These are phyloP conservation scores for Neurospora africana DNA, from an alignment of 495 filamentous ascomycete genomes.

Conservation along the genomic window DNA sequence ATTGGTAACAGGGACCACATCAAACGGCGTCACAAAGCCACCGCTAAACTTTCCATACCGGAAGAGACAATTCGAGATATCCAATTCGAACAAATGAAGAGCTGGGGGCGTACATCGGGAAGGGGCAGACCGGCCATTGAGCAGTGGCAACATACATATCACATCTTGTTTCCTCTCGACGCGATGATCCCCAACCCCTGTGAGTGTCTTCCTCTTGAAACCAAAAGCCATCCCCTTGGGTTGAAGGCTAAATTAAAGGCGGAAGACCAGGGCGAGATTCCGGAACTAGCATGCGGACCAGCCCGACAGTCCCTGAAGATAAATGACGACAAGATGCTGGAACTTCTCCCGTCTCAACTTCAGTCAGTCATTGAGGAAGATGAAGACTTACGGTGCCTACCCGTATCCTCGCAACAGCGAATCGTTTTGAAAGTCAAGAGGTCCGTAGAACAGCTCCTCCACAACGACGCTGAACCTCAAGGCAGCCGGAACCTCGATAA, in stretches of 20 bases:
- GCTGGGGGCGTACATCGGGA: neutral
- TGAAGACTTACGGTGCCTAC: neutral
- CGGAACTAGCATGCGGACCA: neutral
- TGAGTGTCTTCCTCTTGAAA: neutral
- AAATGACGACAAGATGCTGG: neutral
- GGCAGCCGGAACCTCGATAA: fast-evolving
- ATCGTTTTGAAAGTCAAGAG: neutral
- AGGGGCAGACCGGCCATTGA: neutral
- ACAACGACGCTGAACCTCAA: neutral
- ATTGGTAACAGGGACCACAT: neutral
- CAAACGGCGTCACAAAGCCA: neutral
- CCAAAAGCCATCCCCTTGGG: neutral
- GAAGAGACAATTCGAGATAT: neutral
- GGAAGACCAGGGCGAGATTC: neutral
- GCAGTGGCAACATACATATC: neutral
- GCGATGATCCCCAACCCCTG: neutral
- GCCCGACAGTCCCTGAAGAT: neutral
- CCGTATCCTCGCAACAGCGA: neutral
- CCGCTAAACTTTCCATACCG: neutral
- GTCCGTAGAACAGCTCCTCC: neutral
- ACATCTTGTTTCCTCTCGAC: neutral
- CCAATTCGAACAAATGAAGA: neutral
- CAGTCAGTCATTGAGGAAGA: neutral
- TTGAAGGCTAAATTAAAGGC: neutral
- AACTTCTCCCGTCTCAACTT: neutral